Conservation (phyloP, 306 rosid genomes). For the Aeschynomene evenia region DNA sequence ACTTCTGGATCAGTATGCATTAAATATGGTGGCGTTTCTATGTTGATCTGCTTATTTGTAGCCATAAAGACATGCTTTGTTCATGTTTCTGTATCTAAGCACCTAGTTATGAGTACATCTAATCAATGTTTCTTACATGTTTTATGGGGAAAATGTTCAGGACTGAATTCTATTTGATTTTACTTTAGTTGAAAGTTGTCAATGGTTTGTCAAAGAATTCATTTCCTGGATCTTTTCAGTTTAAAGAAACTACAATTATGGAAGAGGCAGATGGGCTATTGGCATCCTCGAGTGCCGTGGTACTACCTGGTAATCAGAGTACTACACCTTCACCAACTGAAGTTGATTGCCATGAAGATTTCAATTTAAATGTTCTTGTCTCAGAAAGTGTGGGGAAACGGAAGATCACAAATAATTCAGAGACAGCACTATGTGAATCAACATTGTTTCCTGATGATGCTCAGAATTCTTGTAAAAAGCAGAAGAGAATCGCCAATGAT, state of each 20-base stretch:
- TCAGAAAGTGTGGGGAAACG: constrained; percentile 52
- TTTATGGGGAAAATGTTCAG: constrained; percentile 24
- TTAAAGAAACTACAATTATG: constrained; percentile 30
- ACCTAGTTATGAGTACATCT: neutral
- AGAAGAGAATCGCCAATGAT: constrained; percentile 58
- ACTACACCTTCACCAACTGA: constrained; percentile 29
- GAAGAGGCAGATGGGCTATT: constrained; percentile 41
- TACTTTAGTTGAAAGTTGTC: constrained; percentile 48
- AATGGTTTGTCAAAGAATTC: constrained; percentile 44
- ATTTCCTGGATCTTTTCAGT: constrained; percentile 28
- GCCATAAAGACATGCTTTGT: constrained; percentile 19
- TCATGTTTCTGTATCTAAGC: neutral
- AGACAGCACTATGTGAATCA: constrained; percentile 34
- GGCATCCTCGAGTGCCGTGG: constrained; percentile 48
- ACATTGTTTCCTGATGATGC: constrained; percentile 44
- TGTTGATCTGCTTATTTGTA: neutral
- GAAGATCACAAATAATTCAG: constrained; percentile 42
- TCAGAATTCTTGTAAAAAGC: constrained; percentile 55
- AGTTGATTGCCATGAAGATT: constrained; percentile 36
- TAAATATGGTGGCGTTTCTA: constrained; percentile 22
- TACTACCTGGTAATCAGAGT: constrained; percentile 40
- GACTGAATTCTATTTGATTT: constrained; percentile 30
- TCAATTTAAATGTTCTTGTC: constrained; percentile 46
- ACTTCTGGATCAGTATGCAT: neutral
- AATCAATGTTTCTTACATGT: constrained; percentile 15